Evolutionary conservation across 73 alveolate species (phyloP).

Genomic region (Paraurostyla sp.): DNA sequence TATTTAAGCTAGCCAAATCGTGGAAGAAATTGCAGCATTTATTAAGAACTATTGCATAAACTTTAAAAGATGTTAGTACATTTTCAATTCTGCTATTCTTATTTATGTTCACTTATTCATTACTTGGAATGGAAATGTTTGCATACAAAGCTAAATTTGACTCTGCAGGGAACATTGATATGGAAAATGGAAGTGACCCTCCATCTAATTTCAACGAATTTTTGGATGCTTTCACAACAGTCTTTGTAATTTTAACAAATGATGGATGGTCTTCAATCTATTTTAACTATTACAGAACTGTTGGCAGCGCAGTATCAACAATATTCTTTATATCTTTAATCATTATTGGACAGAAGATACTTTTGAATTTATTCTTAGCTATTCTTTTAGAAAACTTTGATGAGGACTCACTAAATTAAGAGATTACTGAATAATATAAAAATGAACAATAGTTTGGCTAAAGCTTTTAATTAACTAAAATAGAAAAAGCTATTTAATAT

Average conservation of each 20-base stretch:
- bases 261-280: slow-evolving; percentile 72
- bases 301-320: slow-evolving; percentile 21
- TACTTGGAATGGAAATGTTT: slow-evolving; percentile 50
- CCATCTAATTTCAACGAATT: slow-evolving; percentile 64
- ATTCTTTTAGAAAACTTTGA: slow-evolving; percentile 70
- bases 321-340: slow-evolving; percentile 64
- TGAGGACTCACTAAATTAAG: slow-evolving; percentile 35
- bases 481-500: not conserved
- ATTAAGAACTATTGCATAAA: too few relatives aligned
- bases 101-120: slow-evolving; percentile 34
- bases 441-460: not conserved
- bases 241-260: slow-evolving; percentile 66
- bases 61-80: too few relatives aligned
- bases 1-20: too few relatives aligned
- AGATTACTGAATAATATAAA: not conserved
- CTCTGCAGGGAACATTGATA: slow-evolving; percentile 46
- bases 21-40: too few relatives aligned
- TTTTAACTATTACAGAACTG: slow-evolving; percentile 28
- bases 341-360: slow-evolving; percentile 67
- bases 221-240: slow-evolving; percentile 67
- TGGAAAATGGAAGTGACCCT: slow-evolving; percentile 46
- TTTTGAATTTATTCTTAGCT: slow-evolving; percentile 77
- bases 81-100: slow-evolving; percentile 51
- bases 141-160: slow-evolving; percentile 49
- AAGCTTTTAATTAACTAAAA: not conserved